These are phyloP conservation scores for Nicotiana attenuata DNA, from an alignment of 257 asterid genomes.

Conservation along the genomic window DNA sequence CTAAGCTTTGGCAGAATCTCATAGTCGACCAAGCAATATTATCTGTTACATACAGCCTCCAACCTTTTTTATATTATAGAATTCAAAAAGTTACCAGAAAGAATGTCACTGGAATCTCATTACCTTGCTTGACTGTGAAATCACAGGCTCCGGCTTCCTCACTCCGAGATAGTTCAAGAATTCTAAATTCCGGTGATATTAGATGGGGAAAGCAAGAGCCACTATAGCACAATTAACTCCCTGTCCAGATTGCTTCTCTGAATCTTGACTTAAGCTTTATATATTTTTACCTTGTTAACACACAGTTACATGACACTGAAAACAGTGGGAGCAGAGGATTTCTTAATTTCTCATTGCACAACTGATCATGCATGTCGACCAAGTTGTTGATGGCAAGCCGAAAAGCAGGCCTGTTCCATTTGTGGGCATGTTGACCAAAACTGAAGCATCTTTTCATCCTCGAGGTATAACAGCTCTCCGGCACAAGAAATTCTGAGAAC, in stretches of 20 bases:
- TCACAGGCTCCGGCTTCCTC: conserved; percentile 5
- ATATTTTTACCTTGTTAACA: neutral
- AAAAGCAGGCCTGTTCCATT: neutral
- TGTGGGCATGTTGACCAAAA: neutral
- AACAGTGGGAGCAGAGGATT: neutral
- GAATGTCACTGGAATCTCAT: conserved; percentile 9
- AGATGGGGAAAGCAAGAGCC: conserved; percentile 6
- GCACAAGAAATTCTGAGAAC: neutral
- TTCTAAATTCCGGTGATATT: neutral
- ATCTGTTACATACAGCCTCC: neutral
- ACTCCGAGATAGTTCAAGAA: neutral
- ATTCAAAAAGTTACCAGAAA: neutral
- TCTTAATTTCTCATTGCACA: neutral
- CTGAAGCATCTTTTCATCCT: neutral
- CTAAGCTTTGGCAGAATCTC: neutral
- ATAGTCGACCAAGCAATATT: neutral
- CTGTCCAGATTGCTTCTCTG: neutral
- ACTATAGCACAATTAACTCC: neutral
- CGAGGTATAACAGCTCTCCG: neutral
- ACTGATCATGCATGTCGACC: neutral
- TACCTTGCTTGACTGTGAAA: conserved; percentile 24
- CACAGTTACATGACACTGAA: neutral
- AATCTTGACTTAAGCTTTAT: neutral
- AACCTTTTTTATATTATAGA: neutral
- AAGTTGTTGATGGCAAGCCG: neutral